phyloP scores from a whole-genome alignment of 345 rosid species.

The Rhizophora apiculata region DNA sequence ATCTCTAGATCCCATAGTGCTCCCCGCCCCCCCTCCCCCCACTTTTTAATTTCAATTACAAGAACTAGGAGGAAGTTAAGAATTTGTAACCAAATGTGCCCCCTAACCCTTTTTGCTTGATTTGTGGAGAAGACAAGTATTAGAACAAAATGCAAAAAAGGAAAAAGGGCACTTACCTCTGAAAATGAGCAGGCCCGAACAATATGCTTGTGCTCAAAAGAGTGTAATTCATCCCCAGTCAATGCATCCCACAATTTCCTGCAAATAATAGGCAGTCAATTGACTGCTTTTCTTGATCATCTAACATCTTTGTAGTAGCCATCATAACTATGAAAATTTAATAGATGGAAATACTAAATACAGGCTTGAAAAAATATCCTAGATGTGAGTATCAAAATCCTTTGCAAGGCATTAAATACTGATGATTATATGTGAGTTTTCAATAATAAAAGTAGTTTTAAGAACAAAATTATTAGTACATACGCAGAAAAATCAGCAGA shows the following conservation, averaged over 20 bases:
- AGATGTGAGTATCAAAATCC: too few species aligned
- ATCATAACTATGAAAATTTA: not conserved
- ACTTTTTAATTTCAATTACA: too few species aligned
- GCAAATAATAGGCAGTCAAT: slow-evolving; percentile 14
- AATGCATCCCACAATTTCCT: slow-evolving; percentile 49
- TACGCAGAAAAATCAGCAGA: slow-evolving; percentile 99
- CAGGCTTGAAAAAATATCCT: not conserved
- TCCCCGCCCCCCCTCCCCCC: too few species aligned
- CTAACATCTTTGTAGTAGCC: not conserved
- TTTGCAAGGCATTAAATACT: not conserved
- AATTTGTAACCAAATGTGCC: not conserved
- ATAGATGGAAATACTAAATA: not conserved
- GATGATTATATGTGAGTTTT: not conserved
- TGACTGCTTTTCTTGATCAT: not conserved
- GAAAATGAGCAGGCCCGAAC: slow-evolving; percentile 48
- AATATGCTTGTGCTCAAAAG: slow-evolving; percentile 46
- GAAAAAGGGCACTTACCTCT: slow-evolving; percentile 23
- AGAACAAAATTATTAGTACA: slow-evolving; percentile 16
- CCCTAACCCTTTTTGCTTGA: not conserved
- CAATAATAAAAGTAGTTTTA: not conserved
- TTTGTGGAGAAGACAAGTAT: not conserved
- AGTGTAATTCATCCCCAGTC: slow-evolving; percentile 39
- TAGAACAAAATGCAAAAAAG: not conserved
- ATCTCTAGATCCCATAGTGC: too few species aligned
- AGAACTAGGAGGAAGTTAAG: too few species aligned